Evolutionary conservation across 176 grass and related monocot species (phyloP), one percentile per base, ranked within the genome.

Genomic region (Phoenix dactylifera): DNA sequence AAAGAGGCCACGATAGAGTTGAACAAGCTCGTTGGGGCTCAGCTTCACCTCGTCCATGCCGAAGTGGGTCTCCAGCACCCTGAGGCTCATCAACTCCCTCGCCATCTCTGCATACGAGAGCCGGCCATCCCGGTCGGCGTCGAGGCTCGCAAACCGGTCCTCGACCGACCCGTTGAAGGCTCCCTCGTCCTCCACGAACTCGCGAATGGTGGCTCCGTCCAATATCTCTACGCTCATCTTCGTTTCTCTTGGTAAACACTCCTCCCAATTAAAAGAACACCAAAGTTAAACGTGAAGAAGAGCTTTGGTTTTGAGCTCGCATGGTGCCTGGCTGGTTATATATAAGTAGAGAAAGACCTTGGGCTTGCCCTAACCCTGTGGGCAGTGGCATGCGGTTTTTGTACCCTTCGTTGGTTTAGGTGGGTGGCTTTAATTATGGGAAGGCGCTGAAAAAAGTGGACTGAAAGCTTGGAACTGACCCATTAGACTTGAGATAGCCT

Each of bases 201-300:
- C 72, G 54, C 79, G 75, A 50, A 89, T 57, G 53, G 57, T 89
- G 32, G 55, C 32, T 18, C 82, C 78, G 60, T 64, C 61, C 20
- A 64, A 24, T 18, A 95, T 74, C 69, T 88, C 89, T 23, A 95
- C 74, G 73, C 84, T 95, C 89, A 88, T 95, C 57, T 65, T 76
- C 22, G 20, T 20, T 20, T 20, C 20, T 20, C 20, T 20, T 20
- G 20, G 20, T 20, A 20, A 22, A 23, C 4, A 52, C 4, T 57
- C 14, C 6, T 20, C 22, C 32, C n/a, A 7, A 4, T 4, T 16
- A 18, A 48, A 32, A n/a, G 59, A 24, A 16, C 3, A 4, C 18
- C 4, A n/a, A 4, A 63, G 28, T 4, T 15, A 0, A 14, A 35
- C 7, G 35, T 0, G 35, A 12, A 1, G 35, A 44, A 44, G 35